Conservation (phyloP, 106 monocot species). For the Posidonia australis region DNA sequence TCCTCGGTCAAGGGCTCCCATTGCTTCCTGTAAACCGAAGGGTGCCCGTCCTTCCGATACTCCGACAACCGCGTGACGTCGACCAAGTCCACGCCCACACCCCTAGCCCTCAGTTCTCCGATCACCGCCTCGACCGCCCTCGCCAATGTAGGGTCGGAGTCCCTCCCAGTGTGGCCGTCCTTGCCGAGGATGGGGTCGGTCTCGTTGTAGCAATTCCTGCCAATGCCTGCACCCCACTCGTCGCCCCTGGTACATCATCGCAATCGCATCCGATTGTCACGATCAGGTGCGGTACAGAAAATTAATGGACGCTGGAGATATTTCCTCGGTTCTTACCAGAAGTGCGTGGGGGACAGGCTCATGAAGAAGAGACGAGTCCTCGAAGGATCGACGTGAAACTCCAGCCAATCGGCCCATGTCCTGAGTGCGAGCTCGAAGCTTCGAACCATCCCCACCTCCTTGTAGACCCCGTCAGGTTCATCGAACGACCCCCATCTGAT, state of each 20-base stretch:
- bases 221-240: constrained; percentile 6
- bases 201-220: constrained; percentile 59
- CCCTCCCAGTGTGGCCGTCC: constrained; percentile 35
- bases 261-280: not conserved
- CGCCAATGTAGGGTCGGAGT: constrained; percentile 33
- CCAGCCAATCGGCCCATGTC: constrained; percentile 81
- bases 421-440: constrained; percentile 35
- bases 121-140: not conserved
- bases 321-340: constrained; percentile 22
- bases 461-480: constrained; percentile 2
- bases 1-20: constrained; percentile 36
- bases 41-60: constrained; percentile 69
- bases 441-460: constrained; percentile 12
- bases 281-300: not conserved
- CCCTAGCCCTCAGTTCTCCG: not conserved
- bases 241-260: not conserved
- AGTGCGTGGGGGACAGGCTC: constrained; percentile 78
- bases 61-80: constrained; percentile 73
- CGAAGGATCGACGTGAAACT: constrained; percentile 40
- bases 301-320: not conserved
- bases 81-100: constrained; percentile 25
- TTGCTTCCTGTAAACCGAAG: constrained; percentile 44
- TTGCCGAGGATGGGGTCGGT: constrained; percentile 30
- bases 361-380: constrained; percentile 56
- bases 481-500: constrained; percentile 13